Conservation (phyloP, 2,329 filamentous ascomycete genomes). For the Fonsecaea pugnacius region DNA sequence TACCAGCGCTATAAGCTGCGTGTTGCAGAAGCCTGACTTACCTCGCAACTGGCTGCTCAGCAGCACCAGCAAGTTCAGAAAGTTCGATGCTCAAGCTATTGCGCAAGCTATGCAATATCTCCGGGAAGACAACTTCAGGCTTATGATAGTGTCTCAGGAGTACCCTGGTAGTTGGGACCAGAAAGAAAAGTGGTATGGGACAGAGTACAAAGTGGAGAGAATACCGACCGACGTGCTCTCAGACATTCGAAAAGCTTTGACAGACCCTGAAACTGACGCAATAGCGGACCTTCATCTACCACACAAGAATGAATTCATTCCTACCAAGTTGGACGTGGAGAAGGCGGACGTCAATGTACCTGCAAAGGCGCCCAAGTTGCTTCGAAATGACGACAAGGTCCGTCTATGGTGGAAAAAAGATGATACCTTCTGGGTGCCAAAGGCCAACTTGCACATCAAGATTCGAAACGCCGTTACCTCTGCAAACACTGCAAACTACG, state of each 20-base stretch:
- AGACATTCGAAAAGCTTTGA: conserved; percentile 68
- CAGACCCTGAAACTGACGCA: conserved; percentile 62
- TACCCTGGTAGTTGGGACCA: conserved; percentile 82
- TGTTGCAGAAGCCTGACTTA: conserved; percentile 83
- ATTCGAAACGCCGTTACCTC: conserved; percentile 79
- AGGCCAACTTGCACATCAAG: conserved; percentile 82
- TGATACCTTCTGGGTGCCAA: conserved; percentile 97
- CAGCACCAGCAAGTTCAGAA: conserved; percentile 73
- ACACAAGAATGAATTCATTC: conserved; percentile 94
- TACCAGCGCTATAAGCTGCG: conserved; percentile 78
- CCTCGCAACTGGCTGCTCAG: conserved; percentile 88
- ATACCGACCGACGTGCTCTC: conserved; percentile 76
- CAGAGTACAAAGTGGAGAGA: conserved; percentile 83
- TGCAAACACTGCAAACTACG: conserved; percentile 74
- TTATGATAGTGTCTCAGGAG: conserved; percentile 80
- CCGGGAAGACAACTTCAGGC: conserved; percentile 84
- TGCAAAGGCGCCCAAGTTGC: conserved; percentile 73
- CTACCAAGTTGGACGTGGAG: conserved; percentile 88
- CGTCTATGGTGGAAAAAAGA: conserved; percentile 98
- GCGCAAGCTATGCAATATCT: conserved; percentile 73
- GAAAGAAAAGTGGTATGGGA: conserved; percentile 97
- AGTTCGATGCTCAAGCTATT: conserved; percentile 80
- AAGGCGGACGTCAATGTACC: conserved; percentile 86
- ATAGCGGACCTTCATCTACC: conserved; percentile 79
- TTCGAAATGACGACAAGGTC: conserved; percentile 79